Percentiles rank a stretch among this genome's conserved stretches.
Evolutionary conservation across 805 yeast genomes (phyloP).

Genomic region (Yarrowia porcina): DNA sequence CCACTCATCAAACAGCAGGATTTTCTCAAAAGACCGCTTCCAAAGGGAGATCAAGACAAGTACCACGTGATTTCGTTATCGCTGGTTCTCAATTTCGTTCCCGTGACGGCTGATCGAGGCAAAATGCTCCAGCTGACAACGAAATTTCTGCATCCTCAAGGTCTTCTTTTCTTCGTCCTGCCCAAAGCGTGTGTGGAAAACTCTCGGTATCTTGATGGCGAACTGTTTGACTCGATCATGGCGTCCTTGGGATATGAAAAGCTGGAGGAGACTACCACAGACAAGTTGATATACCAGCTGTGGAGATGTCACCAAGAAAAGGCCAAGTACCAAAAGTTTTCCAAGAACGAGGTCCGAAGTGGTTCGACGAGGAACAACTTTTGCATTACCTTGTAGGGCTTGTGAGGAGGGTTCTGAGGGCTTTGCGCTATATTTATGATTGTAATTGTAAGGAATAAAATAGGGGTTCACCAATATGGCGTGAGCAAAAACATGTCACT

Average conservation of each 20-base stretch:
- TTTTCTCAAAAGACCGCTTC: slow-evolving; percentile 73
- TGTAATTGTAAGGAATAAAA: not conserved
- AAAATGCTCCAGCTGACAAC: slow-evolving; percentile 65
- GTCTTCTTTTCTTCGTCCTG: slow-evolving; percentile 64
- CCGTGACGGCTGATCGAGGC: slow-evolving; percentile 67
- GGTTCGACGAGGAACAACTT: slow-evolving; percentile 71
- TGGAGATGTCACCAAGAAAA: slow-evolving; percentile 45
- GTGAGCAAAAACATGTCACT: too few relatives aligned
- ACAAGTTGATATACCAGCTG: slow-evolving; percentile 72
- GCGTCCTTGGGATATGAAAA: slow-evolving; percentile 55
- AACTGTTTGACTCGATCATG: slow-evolving; percentile 48
- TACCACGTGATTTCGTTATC: slow-evolving; percentile 78
- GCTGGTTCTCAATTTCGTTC: slow-evolving; percentile 83
- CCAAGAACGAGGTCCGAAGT: slow-evolving; percentile 51
- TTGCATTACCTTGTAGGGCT: slow-evolving; percentile 43
- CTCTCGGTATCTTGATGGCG: slow-evolving; percentile 69
- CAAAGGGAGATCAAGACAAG: slow-evolving; percentile 40
- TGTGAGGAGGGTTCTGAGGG: too few relatives aligned
- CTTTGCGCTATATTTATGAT: too few relatives aligned
- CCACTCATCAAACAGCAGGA: slow-evolving; percentile 73
- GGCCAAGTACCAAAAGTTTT: slow-evolving; percentile 30
- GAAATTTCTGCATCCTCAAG: slow-evolving; percentile 46
- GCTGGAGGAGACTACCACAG: slow-evolving; percentile 53
- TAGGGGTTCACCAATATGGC: not conserved
- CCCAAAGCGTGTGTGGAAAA: slow-evolving; percentile 85